These are phyloP conservation scores for Solanum lignicaule DNA, from an alignment of 257 asterid genomes.

Conservation along the genomic window DNA sequence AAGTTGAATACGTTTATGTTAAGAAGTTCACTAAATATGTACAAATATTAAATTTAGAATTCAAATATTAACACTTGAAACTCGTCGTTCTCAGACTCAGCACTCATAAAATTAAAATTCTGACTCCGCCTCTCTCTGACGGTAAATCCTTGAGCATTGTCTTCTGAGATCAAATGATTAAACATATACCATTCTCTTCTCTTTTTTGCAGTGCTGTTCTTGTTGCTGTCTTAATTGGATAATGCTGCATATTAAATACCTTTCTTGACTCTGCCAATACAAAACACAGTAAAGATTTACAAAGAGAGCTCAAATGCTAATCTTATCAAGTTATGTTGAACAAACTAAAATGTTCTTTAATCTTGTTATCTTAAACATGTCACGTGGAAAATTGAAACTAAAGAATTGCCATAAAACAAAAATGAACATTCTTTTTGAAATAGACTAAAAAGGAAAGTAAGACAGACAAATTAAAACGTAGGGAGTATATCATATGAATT, in stretches of 20 bases:
- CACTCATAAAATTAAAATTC: not conserved
- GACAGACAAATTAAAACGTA: not conserved
- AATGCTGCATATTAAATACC: constrained; percentile 51
- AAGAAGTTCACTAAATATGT: not conserved
- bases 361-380: no score
- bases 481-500: not conserved
- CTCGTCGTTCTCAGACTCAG: not conserved
- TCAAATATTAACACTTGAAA: not conserved
- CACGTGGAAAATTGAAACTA: not conserved
- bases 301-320: not conserved
- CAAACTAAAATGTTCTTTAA: no score
- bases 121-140: not conserved
- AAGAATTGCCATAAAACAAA: not conserved
- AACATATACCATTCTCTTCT: not conserved
- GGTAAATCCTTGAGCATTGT: not conserved
- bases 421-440: no score
- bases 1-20: not conserved
- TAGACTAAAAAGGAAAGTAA: no score
- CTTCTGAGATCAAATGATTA: not conserved
- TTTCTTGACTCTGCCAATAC: constrained; percentile 46
- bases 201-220: not conserved
- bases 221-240: constrained; percentile 35
- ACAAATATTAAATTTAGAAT: not conserved
- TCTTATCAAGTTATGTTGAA: not conserved
- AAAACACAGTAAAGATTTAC: not conserved